Percentiles rank a stretch among this genome's conserved stretches.
These are phyloP conservation scores for Sphaerobolus stellatus DNA, from an alignment of 1,284 basidiomycete genomes.

Conservation along the genomic window DNA sequence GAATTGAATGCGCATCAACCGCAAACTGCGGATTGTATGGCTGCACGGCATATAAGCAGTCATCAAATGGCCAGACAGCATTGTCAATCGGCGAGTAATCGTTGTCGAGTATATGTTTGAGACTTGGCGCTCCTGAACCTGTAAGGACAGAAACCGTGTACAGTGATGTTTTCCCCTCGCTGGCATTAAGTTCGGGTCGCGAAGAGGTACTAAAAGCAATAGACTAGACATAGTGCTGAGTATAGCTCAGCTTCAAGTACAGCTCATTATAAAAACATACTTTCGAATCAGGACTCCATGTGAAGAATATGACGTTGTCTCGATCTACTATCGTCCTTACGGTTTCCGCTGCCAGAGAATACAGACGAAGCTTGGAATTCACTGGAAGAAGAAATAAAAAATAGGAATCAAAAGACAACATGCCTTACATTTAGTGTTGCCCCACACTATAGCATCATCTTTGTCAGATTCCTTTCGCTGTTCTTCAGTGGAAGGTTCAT, in stretches of 20 bases:
- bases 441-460: constrained; percentile 19
- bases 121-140: not conserved
- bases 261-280: constrained; percentile 2
- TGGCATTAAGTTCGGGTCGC: constrained; percentile 3
- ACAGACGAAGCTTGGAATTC: constrained; percentile 11
- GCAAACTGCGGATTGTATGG: constrained; percentile 8
- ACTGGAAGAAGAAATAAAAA: not conserved
- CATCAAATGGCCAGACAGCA: not conserved
- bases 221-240: not conserved
- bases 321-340: constrained; percentile 12
- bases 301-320: constrained; percentile 10
- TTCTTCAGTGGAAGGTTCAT: constrained; percentile 18
- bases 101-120: not conserved
- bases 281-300: constrained; percentile 19
- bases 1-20: constrained; percentile 10
- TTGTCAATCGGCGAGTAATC: not conserved
- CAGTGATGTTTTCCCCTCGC: constrained; percentile 3
- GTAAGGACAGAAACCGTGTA: constrained; percentile 1
- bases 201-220: not conserved
- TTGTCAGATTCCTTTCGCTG: constrained; percentile 17
- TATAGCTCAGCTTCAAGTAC: not conserved
- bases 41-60: constrained; percentile 9
- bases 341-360: constrained; percentile 13
- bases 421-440: constrained; percentile 12
- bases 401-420: not conserved